Evolutionary conservation across 2,329 filamentous ascomycete genomes (phyloP), one percentile per base, ranked within the genome.

Genomic region (Cordyceps javanica): DNA sequence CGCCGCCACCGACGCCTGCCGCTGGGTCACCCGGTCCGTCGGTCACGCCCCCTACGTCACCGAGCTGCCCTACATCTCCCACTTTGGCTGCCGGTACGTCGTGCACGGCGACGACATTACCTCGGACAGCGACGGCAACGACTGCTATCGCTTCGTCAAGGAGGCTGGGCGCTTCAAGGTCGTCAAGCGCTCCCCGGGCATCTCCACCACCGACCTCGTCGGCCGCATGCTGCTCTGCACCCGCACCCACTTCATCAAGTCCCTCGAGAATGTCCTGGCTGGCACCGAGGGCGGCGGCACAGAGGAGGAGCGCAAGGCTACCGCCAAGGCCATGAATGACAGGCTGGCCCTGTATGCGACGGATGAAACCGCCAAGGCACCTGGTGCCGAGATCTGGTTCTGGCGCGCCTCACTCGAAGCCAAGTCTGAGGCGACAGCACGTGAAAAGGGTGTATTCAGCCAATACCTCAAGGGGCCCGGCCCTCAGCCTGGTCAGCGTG

Each of bases 111-210:
- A 97, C 72, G 93, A 97, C 73, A 96, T 97, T 69, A 97, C 94
- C 3, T 96, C 91, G 0, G 94, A 99, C 73, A 90, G 89, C 69
- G 86, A 86, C 64, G 94, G 94, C 42, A 88, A 96, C 71, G 94
- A 99, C 76, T 97, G 93, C 76, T 99, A 99, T 76, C 89, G 94
- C 60, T 97, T 93, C 68, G 94, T 99, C 67, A 99, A 99, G 75
- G 87, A 89, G 41, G 94, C 93, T 1, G 88, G 88, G 13, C 84
- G 94, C 44, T 99, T 99, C 82, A 92, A 95, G 75, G 91, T 99
- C 19, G 94, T 99, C 46, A 96, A 96, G 77, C 84, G 94, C 62
- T 97, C 94, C 2, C 94, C 94, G 0, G 92, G 91, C 60, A 99
- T 99, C 68, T 96, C 91, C 10, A 99, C 94, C 2, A 99, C 94